phyloP scores from a whole-genome alignment of 75 land plant genomes.

The Pinus albicaulis region DNA sequence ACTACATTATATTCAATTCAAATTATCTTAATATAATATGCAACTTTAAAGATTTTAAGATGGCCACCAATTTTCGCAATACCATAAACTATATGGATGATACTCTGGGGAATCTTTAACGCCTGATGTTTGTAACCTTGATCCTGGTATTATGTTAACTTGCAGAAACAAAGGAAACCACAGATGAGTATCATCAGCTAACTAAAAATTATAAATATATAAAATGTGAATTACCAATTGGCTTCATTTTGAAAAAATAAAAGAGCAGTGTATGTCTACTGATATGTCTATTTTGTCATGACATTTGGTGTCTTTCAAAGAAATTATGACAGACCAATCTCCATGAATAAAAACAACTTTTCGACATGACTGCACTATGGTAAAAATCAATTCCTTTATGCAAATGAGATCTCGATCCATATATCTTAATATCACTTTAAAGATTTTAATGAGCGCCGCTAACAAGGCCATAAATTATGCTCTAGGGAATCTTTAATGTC shows the following conservation, averaged over 20 bases:
- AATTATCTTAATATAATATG: not conserved
- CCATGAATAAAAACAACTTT: too few relatives aligned
- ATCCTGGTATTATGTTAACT: not conserved
- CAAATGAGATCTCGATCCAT: not conserved
- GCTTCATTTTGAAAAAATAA: too few relatives aligned
- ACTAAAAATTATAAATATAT: too few relatives aligned
- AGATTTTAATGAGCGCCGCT: not conserved
- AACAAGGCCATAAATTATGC: not conserved
- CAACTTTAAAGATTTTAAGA: not conserved
- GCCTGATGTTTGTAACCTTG: not conserved
- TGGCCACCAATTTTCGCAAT: not conserved
- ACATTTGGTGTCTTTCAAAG: too few relatives aligned
- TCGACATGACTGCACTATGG: too few relatives aligned
- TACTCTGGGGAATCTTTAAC: not conserved
- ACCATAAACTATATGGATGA: not conserved
- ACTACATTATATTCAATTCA: not conserved
- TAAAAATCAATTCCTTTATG: too few relatives aligned
- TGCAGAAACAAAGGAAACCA: not conserved
- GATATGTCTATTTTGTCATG: too few relatives aligned
- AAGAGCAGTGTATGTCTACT: too few relatives aligned
- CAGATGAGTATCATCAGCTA: too few relatives aligned
- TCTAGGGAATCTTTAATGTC: not conserved
- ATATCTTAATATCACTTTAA: too few relatives aligned
- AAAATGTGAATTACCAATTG: too few relatives aligned
- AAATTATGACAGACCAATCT: too few relatives aligned